These are phyloP conservation scores for Paspalum notatum DNA, from an alignment of 176 grass and related monocot genomes.

Conservation along the genomic window DNA sequence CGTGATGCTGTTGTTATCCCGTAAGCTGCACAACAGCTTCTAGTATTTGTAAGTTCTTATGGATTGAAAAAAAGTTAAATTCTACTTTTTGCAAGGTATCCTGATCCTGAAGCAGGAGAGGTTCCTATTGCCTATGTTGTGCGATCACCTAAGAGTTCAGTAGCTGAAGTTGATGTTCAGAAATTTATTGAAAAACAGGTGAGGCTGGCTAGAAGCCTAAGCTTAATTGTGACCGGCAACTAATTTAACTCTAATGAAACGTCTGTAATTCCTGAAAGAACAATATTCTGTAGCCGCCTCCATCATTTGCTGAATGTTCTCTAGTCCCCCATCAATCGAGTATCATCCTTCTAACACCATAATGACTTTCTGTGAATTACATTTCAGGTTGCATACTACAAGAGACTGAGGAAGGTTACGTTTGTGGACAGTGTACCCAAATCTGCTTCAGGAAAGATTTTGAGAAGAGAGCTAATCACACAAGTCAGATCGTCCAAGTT, in stretches of 20 bases:
- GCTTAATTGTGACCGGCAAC: not conserved
- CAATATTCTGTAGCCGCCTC: not conserved
- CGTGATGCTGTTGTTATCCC: constrained; percentile 85
- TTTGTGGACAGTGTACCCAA: constrained; percentile 75
- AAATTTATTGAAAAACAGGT: constrained; percentile 84
- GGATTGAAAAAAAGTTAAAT: not conserved
- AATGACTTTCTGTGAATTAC: constrained; percentile 16
- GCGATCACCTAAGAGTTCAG: constrained; percentile 62
- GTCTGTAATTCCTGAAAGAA: not conserved
- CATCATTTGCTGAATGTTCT: not conserved
- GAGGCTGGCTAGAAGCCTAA: not conserved
- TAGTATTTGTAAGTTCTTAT: not conserved
- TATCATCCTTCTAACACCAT: not conserved
- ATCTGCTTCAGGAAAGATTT: constrained; percentile 76
- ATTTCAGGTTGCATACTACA: constrained; percentile 72
- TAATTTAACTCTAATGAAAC: not conserved
- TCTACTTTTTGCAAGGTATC: constrained; percentile 58
- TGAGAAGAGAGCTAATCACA: constrained; percentile 76
- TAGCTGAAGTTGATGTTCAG: constrained; percentile 72
- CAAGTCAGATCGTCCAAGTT: constrained; percentile 78
- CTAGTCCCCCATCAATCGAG: not conserved
- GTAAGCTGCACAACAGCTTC: constrained; percentile 54
- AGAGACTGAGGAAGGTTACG: constrained; percentile 73
- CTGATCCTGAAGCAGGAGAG: constrained; percentile 88
- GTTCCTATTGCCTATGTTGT: constrained; percentile 92